Evolutionary conservation across 2,329 filamentous ascomycete species (phyloP).

Genomic region (Graphilbum sp.): DNA sequence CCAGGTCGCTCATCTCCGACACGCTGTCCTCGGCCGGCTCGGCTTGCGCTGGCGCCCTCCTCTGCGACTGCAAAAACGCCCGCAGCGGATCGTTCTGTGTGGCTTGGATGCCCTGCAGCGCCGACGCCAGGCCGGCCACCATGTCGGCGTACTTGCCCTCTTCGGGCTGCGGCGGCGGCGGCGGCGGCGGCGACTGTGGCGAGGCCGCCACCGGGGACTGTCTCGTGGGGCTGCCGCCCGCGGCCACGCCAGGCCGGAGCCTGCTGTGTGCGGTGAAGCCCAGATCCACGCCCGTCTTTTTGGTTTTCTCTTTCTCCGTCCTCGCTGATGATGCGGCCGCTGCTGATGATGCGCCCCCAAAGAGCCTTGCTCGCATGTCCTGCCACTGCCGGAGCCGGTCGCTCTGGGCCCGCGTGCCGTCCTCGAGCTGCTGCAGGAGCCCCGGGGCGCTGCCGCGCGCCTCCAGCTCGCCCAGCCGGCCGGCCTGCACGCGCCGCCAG

Average conservation of each 20-base stretch:
- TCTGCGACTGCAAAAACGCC: not conserved
- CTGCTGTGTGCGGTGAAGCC: conserved; percentile 35
- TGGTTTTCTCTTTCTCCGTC: conserved; percentile 12
- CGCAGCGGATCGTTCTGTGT: conserved; percentile 3
- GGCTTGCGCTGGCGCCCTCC: not conserved
- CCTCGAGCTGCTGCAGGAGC: conserved; percentile 55
- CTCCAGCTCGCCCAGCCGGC: conserved; percentile 39
- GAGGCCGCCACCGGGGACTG: no score
- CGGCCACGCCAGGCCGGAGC: conserved; percentile 21
- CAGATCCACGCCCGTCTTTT: conserved; percentile 31
- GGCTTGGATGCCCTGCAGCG: conserved; percentile 18
- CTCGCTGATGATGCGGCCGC: conserved; percentile 6
- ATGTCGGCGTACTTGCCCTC: conserved; percentile 25
- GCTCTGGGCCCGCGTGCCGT: conserved; percentile 48
- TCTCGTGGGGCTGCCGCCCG: not conserved
- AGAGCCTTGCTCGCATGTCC: conserved; percentile 38
- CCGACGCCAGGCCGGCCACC: conserved; percentile 23
- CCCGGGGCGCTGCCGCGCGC: conserved; percentile 24
- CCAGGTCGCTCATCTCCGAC: conserved; percentile 37
- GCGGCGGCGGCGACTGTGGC: no score
- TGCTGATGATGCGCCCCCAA: conserved; percentile 14
- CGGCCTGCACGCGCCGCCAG: conserved; percentile 50
- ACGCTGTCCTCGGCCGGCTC: conserved; percentile 15
- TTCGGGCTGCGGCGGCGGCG: no score
- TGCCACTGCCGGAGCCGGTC: conserved; percentile 59